Percentiles rank a stretch among this genome's conserved stretches.
phyloP scores from a whole-genome alignment of 805 yeast genomes.

The Saturnispora quitensis region DNA sequence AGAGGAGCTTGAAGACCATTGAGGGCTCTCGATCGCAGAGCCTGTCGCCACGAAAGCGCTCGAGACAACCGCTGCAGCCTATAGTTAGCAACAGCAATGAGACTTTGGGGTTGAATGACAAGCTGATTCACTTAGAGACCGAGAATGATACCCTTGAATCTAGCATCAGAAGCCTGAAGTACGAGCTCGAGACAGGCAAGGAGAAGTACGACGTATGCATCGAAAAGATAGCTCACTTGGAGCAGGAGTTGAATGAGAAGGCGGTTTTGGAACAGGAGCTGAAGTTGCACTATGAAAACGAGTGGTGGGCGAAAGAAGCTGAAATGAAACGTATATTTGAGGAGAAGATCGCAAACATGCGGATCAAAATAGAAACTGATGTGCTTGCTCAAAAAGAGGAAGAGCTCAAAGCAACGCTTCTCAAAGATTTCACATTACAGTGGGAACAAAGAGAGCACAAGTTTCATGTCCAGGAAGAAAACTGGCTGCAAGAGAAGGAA shows the following conservation, averaged over 20 bases:
- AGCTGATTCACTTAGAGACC: constrained; percentile 19
- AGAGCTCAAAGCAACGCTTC: not conserved
- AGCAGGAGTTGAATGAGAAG: constrained; percentile 11
- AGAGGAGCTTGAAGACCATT: not conserved
- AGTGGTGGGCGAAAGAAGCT: not conserved
- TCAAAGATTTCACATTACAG: not conserved
- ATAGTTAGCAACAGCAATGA: not conserved
- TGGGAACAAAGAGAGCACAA: not conserved
- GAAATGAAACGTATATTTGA: not conserved
- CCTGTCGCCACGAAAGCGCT: constrained; percentile 5
- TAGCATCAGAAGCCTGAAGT: constrained; percentile 13
- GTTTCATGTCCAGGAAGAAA: not conserved
- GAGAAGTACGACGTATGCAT: constrained; percentile 16
- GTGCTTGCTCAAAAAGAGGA: not conserved
- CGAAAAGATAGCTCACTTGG: constrained; percentile 20
- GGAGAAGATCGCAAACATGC: not conserved
- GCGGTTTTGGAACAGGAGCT: not conserved
- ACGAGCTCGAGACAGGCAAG: constrained; percentile 5
- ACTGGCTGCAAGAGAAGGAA: constrained; percentile 1
- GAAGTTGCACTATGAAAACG: not conserved
- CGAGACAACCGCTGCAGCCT: constrained; percentile 2
- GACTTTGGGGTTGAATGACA: constrained; percentile 4
- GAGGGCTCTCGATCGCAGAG: not conserved
- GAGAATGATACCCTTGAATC: constrained; percentile 21
- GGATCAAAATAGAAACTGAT: not conserved